Evolutionary conservation across 495 filamentous ascomycete species (phyloP).

Genomic region (Penicillium alfredii): DNA sequence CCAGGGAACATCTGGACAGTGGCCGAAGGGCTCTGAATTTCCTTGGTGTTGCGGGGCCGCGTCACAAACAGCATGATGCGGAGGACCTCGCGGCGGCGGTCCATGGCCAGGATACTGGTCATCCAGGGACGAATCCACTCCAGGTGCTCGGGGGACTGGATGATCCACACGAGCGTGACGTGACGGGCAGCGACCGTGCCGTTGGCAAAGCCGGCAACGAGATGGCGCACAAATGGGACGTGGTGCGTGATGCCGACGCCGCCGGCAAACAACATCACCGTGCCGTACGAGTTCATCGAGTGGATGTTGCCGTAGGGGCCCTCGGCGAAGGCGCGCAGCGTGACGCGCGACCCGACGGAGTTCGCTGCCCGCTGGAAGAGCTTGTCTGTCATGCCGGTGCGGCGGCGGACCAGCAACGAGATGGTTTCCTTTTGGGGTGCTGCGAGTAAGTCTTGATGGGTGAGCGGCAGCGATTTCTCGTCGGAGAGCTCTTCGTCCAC

Average conservation of each 20-base stretch:
- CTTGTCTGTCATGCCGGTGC: constrained; percentile 79
- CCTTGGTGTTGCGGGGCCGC: constrained; percentile 63
- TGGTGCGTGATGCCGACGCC: constrained; percentile 94
- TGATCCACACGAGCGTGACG: constrained; percentile 82
- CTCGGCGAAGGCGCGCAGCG: constrained; percentile 61
- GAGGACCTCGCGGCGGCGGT: constrained; percentile 68
- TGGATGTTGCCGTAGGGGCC: constrained; percentile 85
- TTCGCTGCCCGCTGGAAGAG: constrained; percentile 60
- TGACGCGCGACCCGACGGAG: constrained; percentile 38
- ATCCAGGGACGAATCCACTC: constrained; percentile 96
- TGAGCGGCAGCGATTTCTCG: constrained; percentile 41
- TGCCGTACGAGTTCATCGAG: constrained; percentile 82
- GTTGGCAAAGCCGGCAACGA: constrained; percentile 66
- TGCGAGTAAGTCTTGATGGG: constrained; percentile 27
- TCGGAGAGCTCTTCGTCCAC: constrained; percentile 26
- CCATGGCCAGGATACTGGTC: constrained; percentile 76
- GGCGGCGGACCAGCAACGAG: constrained; percentile 76
- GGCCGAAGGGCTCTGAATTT: constrained; percentile 60
- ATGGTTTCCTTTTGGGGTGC: constrained; percentile 49
- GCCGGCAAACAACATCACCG: constrained; percentile 82
- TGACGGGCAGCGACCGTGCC: constrained; percentile 73
- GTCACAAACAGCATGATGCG: constrained; percentile 85
- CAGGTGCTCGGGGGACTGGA: constrained; percentile 77
- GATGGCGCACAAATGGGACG: constrained; percentile 76
- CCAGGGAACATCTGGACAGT: constrained; percentile 84